phyloP scores from a whole-genome alignment of 1,284 basidiomycete genomes.

The Takashimella koratensis region DNA sequence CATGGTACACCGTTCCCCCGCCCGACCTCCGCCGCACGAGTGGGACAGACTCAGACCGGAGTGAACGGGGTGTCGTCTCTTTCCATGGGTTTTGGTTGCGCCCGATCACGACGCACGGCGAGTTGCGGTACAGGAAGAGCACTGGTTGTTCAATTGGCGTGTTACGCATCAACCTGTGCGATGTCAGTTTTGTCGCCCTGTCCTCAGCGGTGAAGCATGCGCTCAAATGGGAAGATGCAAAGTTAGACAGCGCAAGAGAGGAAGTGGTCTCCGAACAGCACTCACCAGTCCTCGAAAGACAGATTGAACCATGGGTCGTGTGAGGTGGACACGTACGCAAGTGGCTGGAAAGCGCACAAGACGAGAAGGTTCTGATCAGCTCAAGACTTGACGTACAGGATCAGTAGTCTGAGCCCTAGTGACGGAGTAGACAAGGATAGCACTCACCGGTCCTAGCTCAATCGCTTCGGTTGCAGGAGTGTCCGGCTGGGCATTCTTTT shows the following conservation, averaged over 20 bases:
- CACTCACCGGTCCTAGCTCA: constrained; percentile 21
- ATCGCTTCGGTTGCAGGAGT: constrained; percentile 29
- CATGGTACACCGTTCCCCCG: constrained; percentile 97
- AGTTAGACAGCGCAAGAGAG: no score
- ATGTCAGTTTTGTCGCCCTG: no score
- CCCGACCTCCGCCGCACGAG: constrained; percentile 86
- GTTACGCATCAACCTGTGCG: constrained; percentile 74
- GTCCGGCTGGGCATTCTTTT: constrained; percentile 24
- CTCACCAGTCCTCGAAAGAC: constrained; percentile 86
- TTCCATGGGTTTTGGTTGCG: constrained; percentile 97
- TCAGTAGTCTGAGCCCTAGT: background rate
- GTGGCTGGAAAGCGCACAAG: no score
- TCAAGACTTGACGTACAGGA: no score
- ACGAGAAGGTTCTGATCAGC: no score
- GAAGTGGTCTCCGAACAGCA: no score
- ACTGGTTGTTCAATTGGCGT: constrained; percentile 64
- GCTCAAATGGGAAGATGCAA: no score
- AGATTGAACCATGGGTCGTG: constrained; percentile 90
- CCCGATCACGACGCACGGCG: constrained; percentile 89
- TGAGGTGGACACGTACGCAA: constrained; percentile 74
- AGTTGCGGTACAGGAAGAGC: constrained; percentile 83
- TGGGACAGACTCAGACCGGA: constrained; percentile 60
- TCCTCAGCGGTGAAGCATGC: no score
- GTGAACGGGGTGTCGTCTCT: constrained; percentile 72
- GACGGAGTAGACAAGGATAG: constrained; percentile 1